Evolutionary conservation across 2,329 filamentous ascomycete genomes (phyloP).

Genomic region (Aspergillus sojae): DNA sequence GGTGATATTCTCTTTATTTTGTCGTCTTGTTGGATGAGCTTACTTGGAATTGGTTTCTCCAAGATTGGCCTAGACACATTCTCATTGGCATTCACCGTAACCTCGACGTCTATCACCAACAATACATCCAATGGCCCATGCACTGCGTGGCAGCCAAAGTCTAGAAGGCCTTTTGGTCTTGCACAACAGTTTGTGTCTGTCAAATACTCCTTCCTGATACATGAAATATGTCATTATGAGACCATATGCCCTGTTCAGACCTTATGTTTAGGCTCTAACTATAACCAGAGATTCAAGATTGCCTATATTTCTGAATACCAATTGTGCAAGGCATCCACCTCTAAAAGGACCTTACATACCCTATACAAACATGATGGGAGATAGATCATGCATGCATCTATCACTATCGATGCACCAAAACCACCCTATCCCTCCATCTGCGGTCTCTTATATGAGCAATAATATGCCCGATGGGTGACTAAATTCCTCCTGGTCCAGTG

Average conservation of each 20-base stretch:
- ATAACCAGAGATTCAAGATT: neutral
- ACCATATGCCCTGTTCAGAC: no score
- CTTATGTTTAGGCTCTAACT: neutral
- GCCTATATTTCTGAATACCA: neutral
- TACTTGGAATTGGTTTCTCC: slow-evolving; percentile 17
- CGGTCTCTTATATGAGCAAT: no score
- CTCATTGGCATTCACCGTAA: slow-evolving; percentile 2
- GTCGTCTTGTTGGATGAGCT: slow-evolving; percentile 12
- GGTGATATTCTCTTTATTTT: slow-evolving; percentile 15
- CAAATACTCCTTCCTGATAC: neutral
- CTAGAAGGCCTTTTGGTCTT: neutral
- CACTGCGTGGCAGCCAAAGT: neutral
- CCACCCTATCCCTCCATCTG: neutral
- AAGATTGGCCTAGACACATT: slow-evolving; percentile 18
- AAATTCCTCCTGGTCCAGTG: no score
- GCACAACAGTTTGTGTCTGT: neutral
- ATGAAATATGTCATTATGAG: neutral
- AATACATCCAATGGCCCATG: slow-evolving; percentile 9
- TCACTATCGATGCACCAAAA: neutral
- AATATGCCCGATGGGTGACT: no score
- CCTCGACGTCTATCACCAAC: slow-evolving; percentile 2
- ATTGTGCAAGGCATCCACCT: neutral
- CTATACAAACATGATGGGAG: neutral
- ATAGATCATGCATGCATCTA: neutral
- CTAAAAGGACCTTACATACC: neutral